phyloP scores from a whole-genome alignment of 257 asterid species.

The Lithospermum erythrorhizon region DNA sequence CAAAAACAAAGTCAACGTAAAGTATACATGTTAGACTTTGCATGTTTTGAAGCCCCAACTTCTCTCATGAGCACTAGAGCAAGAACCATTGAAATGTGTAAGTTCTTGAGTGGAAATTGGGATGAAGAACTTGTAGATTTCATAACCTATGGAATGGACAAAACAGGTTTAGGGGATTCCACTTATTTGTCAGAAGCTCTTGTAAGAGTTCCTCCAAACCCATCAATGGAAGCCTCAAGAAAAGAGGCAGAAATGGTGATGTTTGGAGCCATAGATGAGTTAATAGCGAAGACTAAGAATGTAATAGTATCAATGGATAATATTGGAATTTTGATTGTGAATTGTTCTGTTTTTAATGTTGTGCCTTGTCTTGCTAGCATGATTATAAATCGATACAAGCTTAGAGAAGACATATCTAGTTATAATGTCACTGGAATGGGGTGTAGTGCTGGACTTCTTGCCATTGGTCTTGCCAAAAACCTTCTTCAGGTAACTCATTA shows the following conservation, averaged over 20 bases:
- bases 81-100: neutral
- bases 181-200: neutral
- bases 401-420: no score
- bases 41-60: neutral
- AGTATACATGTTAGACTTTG: slow-evolving; percentile 2
- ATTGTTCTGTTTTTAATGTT: neutral
- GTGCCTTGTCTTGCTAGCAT: neutral
- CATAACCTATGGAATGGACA: neutral
- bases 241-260: neutral
- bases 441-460: slow-evolving; percentile 1
- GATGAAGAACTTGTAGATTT: neutral
- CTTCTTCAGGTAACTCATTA: neutral
- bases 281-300: neutral
- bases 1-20: neutral
- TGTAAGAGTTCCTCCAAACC: neutral
- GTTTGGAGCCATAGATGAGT: no score
- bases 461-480: neutral
- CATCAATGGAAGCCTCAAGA: neutral
- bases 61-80: neutral
- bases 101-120: neutral
- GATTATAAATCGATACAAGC: neutral
- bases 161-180: neutral
- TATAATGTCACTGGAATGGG: no score
- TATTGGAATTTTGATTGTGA: neutral
- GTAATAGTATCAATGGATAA: neutral